These are phyloP conservation scores for Quercus ilex DNA, from an alignment of 306 rosid genomes.

Conservation along the genomic window DNA sequence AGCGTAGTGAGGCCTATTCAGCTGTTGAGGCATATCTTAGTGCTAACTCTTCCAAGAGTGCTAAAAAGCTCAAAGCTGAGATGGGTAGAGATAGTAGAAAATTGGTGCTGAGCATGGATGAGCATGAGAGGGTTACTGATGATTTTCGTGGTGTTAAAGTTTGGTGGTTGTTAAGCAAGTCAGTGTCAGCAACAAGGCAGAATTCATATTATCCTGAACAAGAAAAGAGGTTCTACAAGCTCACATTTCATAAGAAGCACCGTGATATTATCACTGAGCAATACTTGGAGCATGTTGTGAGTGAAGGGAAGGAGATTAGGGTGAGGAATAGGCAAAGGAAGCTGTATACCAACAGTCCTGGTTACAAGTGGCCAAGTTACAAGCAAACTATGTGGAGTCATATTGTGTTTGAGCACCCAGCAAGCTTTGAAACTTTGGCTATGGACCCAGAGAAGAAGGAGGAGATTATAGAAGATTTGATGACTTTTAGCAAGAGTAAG, in stretches of 20 bases:
- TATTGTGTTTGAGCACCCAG: constrained; percentile 89
- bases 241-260: constrained; percentile 59
- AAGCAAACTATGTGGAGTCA: constrained; percentile 89
- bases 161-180: constrained; percentile 65
- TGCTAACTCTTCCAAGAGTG: constrained; percentile 67
- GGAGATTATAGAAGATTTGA: constrained; percentile 76
- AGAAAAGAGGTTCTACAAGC: constrained; percentile 59
- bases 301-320: constrained; percentile 67
- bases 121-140: constrained; percentile 68
- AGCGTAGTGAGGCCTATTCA: constrained; percentile 69
- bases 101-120: constrained; percentile 78
- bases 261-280: constrained; percentile 47
- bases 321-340: constrained; percentile 70
- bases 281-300: constrained; percentile 68
- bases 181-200: constrained; percentile 42
- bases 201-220: constrained; percentile 61
- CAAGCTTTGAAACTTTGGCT: constrained; percentile 77
- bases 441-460: constrained; percentile 64
- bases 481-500: constrained; percentile 67
- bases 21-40: constrained; percentile 83
- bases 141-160: constrained; percentile 48
- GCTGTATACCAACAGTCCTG: constrained; percentile 75
- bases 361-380: constrained; percentile 73
- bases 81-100: constrained; percentile 59
- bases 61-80: constrained; percentile 85